A percentile compares a stretch with the other conserved stretches of the same genome.
These are phyloP conservation scores for Pichia thaimueangensis DNA, from an alignment of 805 yeast species.

Conservation along the genomic window DNA sequence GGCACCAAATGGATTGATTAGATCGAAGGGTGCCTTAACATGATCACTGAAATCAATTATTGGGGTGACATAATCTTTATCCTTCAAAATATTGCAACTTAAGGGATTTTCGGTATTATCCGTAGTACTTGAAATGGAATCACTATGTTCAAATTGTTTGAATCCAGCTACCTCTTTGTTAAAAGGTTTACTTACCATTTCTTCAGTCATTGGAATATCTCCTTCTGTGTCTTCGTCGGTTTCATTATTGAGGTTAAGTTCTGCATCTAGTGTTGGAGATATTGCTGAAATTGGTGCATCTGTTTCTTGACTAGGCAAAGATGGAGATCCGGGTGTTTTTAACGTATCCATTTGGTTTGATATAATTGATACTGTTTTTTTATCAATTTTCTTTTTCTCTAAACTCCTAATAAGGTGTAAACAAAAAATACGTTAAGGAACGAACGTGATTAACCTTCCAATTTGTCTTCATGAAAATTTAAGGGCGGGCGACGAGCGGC, in stretches of 20 bases:
- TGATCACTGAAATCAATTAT: conserved; percentile 17
- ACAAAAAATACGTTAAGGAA: no score
- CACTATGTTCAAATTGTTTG: conserved; percentile 13
- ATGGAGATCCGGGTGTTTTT: conserved; percentile 5
- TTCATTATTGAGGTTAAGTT: conserved; percentile 12
- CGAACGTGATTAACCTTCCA: no score
- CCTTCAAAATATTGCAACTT: conserved; percentile 3
- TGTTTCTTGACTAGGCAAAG: not conserved
- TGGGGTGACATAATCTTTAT: conserved; percentile 5
- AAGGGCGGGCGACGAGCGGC: no score
- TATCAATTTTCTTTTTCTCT: no score
- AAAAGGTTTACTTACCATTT: conserved; percentile 2
- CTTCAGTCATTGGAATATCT: not conserved
- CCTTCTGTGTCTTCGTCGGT: conserved; percentile 17
- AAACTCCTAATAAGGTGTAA: no score
- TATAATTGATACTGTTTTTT: no score
- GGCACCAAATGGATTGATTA: conserved; percentile 28
- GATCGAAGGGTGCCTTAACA: conserved; percentile 18
- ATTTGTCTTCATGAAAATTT: no score
- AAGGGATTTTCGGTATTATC: not conserved
- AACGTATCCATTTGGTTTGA: conserved; percentile 1
- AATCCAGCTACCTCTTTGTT: no score
- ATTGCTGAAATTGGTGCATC: conserved; percentile 6
- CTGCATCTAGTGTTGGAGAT: conserved; percentile 9
- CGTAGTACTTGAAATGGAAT: conserved; percentile 5